Conservation (phyloP, 768 basidiomycete genomes). For the Mycena indigotica region DNA sequence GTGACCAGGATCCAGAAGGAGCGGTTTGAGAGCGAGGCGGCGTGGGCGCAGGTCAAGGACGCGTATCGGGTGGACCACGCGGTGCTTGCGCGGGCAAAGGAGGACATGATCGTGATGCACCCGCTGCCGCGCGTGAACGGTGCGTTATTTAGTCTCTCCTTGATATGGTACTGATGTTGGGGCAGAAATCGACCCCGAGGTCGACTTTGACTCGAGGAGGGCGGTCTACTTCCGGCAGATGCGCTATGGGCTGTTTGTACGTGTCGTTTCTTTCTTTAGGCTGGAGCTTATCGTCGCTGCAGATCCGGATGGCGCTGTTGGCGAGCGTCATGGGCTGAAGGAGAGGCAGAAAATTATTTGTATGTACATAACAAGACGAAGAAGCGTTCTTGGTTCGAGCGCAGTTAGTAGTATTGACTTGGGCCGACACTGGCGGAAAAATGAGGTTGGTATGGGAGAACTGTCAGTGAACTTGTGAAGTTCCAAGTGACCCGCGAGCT, state of each 20-base stretch:
- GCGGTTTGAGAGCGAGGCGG: constrained; percentile 76
- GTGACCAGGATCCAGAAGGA: constrained; percentile 97
- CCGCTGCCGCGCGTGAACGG: constrained; percentile 94
- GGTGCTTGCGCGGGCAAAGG: constrained; percentile 88
- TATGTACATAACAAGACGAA: neutral
- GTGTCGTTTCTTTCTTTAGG: constrained; percentile 38
- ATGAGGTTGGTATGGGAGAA: neutral
- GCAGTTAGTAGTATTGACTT: neutral
- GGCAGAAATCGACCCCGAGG: constrained; percentile 96
- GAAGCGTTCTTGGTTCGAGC: neutral
- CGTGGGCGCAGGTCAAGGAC: constrained; percentile 92
- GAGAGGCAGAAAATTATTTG: neutral
- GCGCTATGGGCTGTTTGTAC: constrained; percentile 96
- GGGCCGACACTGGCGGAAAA: neutral
- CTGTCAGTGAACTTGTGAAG: too few relatives aligned
- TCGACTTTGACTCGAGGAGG: constrained; percentile 92
- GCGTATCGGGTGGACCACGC: constrained; percentile 93
- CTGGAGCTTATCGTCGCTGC: neutral
- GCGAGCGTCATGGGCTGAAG: constrained; percentile 55
- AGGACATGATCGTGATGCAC: constrained; percentile 99
- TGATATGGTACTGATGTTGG: constrained; percentile 7
- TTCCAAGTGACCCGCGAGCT: too few relatives aligned
- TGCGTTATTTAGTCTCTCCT: constrained; percentile 33
- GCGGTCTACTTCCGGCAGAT: constrained; percentile 99
- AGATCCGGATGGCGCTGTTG: constrained; percentile 84